Conservation (phyloP, 208 protist species). For the Leishmania tropica region DNA sequence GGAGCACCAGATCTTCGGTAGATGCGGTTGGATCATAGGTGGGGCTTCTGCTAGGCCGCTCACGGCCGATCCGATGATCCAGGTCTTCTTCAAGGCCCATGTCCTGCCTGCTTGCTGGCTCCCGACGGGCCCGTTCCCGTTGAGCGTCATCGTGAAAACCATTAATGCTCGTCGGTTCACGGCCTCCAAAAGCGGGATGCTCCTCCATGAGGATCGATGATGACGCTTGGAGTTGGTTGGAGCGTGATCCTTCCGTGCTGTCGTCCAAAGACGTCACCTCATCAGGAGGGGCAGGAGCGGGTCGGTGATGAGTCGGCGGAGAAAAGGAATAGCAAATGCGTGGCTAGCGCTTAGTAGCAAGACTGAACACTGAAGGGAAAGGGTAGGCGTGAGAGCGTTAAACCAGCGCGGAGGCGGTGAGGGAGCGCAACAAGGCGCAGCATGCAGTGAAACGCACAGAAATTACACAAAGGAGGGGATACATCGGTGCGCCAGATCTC, state of each 20-base stretch:
- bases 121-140: not conserved
- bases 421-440: not conserved
- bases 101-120: not conserved
- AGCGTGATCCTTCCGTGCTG: not conserved
- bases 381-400: not conserved
- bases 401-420: not conserved
- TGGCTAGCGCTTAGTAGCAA: not conserved
- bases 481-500: not conserved
- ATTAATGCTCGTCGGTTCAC: not conserved
- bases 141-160: not conserved
- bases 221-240: not conserved
- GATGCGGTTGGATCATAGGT: not conserved
- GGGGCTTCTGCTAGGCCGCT: not conserved
- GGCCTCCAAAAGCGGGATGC: not conserved
- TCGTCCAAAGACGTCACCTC: not conserved
- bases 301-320: not conserved
- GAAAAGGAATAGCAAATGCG: not conserved
- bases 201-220: not conserved
- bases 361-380: not conserved
- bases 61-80: not conserved
- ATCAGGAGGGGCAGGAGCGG: not conserved
- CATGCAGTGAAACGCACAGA: not conserved
- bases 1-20: conserved; percentile 32
- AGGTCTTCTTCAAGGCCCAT: not conserved
- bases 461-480: not conserved